Evolutionary conservation across 2,329 filamentous ascomycete species (phyloP), one percentile per base, ranked within the genome.

Genomic region (Mycogone perniciosa): DNA sequence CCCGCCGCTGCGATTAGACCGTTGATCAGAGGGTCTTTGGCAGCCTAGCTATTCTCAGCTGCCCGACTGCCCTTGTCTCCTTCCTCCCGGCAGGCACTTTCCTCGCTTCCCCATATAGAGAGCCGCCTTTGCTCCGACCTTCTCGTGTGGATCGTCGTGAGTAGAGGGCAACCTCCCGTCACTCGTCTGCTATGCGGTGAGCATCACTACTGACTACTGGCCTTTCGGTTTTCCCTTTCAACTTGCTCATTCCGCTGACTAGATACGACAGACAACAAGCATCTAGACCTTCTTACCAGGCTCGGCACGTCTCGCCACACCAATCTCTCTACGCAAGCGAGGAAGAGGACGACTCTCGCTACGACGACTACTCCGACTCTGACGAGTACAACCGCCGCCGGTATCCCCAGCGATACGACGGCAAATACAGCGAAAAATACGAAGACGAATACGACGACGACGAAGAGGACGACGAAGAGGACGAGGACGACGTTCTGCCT

Each of bases 401-500:
- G 20, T 20, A 20, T 20, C 20, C 20, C 20, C 20, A 20, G 20
- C 20, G 20, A 20, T 31, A 64, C 29, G 48, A 57, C 10, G 61
- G 62, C 20, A 62, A 64, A 44, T 59, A 63, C 56, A 59, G 62
- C 31, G 58, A 55, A 48, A 52, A 58, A 3, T 55, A 53, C 39
- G 60, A 67, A 34, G 64, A 67, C 59, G 64, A 71, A 20, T 67
- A 71, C 38, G 69, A 71, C 56, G 74, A 75, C 58, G 60, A 66
- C 48, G 54, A 55, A 48, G 56, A 64, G 44, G 59, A 64, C 44
- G 67, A 72, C 50, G 64, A 68, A 56, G 64, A 71, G 11, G 66
- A 72, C 44, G 69, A 72, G 55, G 75, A 75, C 61, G 77, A 78
- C 34, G 60, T 82, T 56, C 75, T 78, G 2, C 80, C 80, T 10